Evolutionary conservation across 495 filamentous ascomycete species (phyloP).

Genomic region (Glutinoglossum americanum): DNA sequence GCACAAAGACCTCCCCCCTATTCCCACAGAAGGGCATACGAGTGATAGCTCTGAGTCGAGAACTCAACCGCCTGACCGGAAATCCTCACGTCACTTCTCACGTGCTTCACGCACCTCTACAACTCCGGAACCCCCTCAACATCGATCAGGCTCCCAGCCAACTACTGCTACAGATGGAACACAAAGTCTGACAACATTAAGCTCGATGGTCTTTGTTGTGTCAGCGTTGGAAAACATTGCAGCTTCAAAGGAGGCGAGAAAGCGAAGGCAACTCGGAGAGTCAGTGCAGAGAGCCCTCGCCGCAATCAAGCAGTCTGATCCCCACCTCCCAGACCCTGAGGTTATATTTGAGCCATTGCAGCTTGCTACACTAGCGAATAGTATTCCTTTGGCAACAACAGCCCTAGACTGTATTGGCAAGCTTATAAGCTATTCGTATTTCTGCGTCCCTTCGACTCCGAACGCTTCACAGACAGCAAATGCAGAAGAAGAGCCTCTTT

Average conservation of each 20-base stretch:
- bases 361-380: conserved; percentile 66
- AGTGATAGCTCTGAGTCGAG: not conserved
- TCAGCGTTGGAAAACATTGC: conserved; percentile 80
- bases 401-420: conserved; percentile 97
- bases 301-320: conserved; percentile 57
- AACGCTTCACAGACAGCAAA: conserved; percentile 13
- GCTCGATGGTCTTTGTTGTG: conserved; percentile 86
- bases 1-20: conserved; percentile 2
- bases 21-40: not conserved
- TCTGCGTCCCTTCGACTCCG: conserved; percentile 41
- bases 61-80: not conserved
- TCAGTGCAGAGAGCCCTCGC: conserved; percentile 57
- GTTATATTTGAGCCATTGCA: conserved; percentile 78
- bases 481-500: conserved; percentile 22
- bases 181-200: conserved; percentile 38
- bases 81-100: not conserved
- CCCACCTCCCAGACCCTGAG: conserved; percentile 57
- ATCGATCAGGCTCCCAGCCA: conserved; percentile 23
- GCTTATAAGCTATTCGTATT: conserved; percentile 94
- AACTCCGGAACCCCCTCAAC: not conserved
- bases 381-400: conserved; percentile 63
- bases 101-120: not conserved
- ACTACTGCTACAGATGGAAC: conserved; percentile 32
- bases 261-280: conserved; percentile 58
- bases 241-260: conserved; percentile 66